Conservation (phyloP, 2,329 filamentous ascomycete species). For the Colletotrichum sp. region DNA sequence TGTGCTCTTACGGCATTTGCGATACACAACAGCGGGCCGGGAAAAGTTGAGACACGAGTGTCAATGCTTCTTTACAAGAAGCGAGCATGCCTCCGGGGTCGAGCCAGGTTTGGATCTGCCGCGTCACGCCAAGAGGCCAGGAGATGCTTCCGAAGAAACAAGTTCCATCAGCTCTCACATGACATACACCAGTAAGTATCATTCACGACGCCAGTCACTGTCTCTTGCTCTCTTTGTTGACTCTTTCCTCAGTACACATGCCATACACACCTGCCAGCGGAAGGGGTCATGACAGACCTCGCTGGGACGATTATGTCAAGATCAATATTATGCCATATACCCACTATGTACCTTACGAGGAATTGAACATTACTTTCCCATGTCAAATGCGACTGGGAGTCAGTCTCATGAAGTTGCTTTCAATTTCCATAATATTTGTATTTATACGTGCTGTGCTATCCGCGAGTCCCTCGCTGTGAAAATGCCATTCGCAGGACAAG, state of each 20-base stretch:
- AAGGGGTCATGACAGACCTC: background rate
- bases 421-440: background rate
- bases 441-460: background rate
- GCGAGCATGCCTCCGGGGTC: background rate
- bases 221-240: background rate
- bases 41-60: background rate
- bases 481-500: background rate
- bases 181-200: background rate
- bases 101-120: background rate
- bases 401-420: background rate
- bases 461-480: background rate
- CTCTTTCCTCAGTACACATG: background rate
- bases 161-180: background rate
- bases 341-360: background rate
- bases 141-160: too few relatives aligned
- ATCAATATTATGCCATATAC: background rate
- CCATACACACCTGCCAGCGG: background rate
- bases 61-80: background rate
- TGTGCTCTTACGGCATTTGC: background rate
- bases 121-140: background rate
- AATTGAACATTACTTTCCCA: background rate
- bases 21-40: background rate
- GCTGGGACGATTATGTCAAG: background rate
- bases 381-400: background rate
- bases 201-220: rapidly evolving